These are phyloP conservation scores for Chlamydomonas urium DNA, from an alignment of 139 green algal species.

Conservation along the genomic window DNA sequence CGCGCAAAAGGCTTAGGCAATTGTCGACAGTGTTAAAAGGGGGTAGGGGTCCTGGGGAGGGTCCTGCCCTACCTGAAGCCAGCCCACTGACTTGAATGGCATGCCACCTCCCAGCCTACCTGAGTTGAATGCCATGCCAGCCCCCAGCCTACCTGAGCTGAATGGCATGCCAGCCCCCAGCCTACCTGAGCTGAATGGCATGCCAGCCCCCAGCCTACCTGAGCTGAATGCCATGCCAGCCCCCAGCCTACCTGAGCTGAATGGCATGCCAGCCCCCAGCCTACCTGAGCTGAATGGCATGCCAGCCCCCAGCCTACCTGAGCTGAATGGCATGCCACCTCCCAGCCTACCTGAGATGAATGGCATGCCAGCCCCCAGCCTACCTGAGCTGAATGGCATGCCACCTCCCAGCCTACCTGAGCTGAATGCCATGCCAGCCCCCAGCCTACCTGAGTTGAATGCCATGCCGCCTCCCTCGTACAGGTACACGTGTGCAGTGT, in stretches of 20 bases:
- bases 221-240: not conserved
- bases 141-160: too few relatives aligned
- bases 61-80: too few relatives aligned
- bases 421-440: not conserved
- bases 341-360: too few relatives aligned
- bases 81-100: slow-evolving; percentile 35
- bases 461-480: slow-evolving; percentile 57
- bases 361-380: slow-evolving; percentile 1
- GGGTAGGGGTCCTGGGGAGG: too few relatives aligned
- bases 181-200: slow-evolving; percentile 42
- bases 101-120: slow-evolving; percentile 48
- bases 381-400: slow-evolving; percentile 44
- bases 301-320: slow-evolving; percentile 42
- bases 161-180: not conserved
- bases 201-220: slow-evolving; percentile 44
- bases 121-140: too few relatives aligned
- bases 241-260: slow-evolving; percentile 34
- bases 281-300: slow-evolving; percentile 43
- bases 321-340: too few relatives aligned
- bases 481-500: slow-evolving; percentile 47
- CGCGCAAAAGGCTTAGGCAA: too few relatives aligned
- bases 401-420: too few relatives aligned
- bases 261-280: slow-evolving; percentile 45
- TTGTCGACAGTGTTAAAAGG: too few relatives aligned
- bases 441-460: slow-evolving; percentile 38